A percentile compares a stretch with the other conserved stretches of the same genome.
Evolutionary conservation across 2,329 filamentous ascomycete species (phyloP).

Genomic region (Apiospora marii): DNA sequence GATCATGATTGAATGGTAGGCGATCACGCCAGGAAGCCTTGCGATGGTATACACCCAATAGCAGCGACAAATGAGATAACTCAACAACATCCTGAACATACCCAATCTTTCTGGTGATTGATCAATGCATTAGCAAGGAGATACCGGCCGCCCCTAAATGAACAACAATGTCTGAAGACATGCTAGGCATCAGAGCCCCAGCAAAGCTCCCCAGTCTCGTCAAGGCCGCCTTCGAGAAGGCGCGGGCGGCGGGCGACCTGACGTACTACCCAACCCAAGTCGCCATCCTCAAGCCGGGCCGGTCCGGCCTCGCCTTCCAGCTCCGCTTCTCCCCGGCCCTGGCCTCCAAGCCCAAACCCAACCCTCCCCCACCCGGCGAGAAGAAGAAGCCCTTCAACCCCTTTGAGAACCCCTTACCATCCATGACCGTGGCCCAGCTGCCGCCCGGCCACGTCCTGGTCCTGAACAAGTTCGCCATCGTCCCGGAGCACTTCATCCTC

Average conservation of each 20-base stretch:
- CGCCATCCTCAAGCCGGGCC: slow-evolving; percentile 52
- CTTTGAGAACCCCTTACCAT: slow-evolving; percentile 66
- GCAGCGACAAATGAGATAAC: background rate
- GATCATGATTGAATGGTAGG: background rate
- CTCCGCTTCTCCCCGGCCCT: slow-evolving; percentile 75
- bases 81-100: background rate
- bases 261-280: slow-evolving; percentile 64
- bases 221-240: slow-evolving; percentile 56
- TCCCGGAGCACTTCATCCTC: slow-evolving; percentile 76
- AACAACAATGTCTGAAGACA: slow-evolving; percentile 34
- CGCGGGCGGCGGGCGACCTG: slow-evolving; percentile 56
- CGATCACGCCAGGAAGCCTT: background rate
- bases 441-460: slow-evolving; percentile 68
- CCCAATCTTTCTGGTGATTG: background rate
- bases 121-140: background rate
- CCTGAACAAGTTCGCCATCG: slow-evolving; percentile 78
- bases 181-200: slow-evolving; percentile 52
- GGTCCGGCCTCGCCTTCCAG: slow-evolving; percentile 66
- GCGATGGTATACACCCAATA: background rate
- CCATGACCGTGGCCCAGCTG: slow-evolving; percentile 63
- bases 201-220: slow-evolving; percentile 60
- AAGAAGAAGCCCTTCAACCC: slow-evolving; percentile 63
- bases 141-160: slow-evolving; percentile 31
- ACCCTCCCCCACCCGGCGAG: slow-evolving; percentile 28
- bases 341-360: slow-evolving; percentile 69